Base-by-base conservation (phyloP, 768 basidiomycete genomes). In the Suillus placidus region DNA sequence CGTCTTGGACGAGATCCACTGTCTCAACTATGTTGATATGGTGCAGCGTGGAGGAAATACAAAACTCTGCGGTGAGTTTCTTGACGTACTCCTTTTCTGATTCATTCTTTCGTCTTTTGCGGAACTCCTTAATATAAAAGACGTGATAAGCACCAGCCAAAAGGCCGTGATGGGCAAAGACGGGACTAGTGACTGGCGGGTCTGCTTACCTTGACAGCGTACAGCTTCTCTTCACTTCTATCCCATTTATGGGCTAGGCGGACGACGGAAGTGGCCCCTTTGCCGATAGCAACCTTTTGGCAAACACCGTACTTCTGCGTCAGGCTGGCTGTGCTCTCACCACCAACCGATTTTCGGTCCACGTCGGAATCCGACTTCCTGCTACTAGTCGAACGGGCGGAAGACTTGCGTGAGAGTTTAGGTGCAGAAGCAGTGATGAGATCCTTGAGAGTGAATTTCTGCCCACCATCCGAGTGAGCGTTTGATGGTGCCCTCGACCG, bases 11-110 rank as follows among this genome's bases (percentile, higher is more conserved):
- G 66, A 99, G 89, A 77, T 99, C 97, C 65, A 99, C 97, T 7
- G 97, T 99, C 82, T 99, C 96, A 74, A 99, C 96, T 72, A 99
- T 87, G 76, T 99, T 99, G 73, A 88, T 82, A 74, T 97, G 95
- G 75, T 94, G 94, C 35, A 99, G 79, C 2, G 96, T 97, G 43
- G 96, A 97, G 52, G 94, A 96, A 68, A 99, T 99, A 79, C 96
- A 99, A 80, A 98, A 99, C 77, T 99, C 97, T 32, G 97, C 95
- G 7, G 97, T 99, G 71, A 99, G 91, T 79, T 99, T 99, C 88
- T 99, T 99, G 81, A 99, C 90, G 73, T 99, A 99, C 81, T 99
- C 97, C 78, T 97, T 97, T 80, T 99, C 97, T 6, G 95, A 89
- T 81, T 99, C 97, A 73, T 97, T 97, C 87, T 96, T 97, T 71